Conservation (phyloP, 1,284 basidiomycete genomes). For the Rugosomyces carneus region DNA sequence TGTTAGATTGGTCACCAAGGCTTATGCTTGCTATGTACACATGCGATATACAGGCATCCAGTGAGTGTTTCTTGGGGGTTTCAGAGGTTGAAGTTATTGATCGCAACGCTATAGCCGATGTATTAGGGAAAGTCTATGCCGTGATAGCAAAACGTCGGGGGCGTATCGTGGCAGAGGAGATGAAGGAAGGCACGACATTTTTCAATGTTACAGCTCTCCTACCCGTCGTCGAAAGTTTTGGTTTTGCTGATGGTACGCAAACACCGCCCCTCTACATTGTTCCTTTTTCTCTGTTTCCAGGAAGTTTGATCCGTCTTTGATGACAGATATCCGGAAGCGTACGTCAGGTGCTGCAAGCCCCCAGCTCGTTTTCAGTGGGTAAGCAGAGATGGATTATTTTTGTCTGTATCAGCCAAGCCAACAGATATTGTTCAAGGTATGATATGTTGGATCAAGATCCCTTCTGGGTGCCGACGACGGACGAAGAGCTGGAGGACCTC, state of each 20-base stretch:
- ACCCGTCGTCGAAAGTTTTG: conserved; percentile 97
- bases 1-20: conserved; percentile 97
- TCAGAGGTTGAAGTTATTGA: conserved; percentile 4
- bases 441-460: conserved; percentile 91
- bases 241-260: conserved; percentile 84
- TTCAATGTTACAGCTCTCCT: conserved; percentile 88
- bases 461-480: conserved; percentile 98
- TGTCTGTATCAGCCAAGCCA: conserved; percentile 2
- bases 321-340: conserved; percentile 86
- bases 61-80: conserved; percentile 41
- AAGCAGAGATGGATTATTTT: conserved; percentile 22
- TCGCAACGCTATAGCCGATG: conserved; percentile 63
- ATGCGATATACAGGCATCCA: conserved; percentile 97
- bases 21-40: conserved; percentile 98
- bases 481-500: conserved; percentile 95
- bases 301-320: conserved; percentile 6
- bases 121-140: conserved; percentile 95
- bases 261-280: conserved; percentile 11
- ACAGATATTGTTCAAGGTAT: conserved; percentile 43
- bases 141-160: conserved; percentile 91
- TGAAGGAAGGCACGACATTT: conserved; percentile 97
- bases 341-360: conserved; percentile 97
- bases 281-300: conserved; percentile 8
- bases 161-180: conserved; percentile 92
- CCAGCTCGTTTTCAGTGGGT: conserved; percentile 95